Conservation (phyloP, 768 basidiomycete genomes). For the Leccinum ochraceum region DNA sequence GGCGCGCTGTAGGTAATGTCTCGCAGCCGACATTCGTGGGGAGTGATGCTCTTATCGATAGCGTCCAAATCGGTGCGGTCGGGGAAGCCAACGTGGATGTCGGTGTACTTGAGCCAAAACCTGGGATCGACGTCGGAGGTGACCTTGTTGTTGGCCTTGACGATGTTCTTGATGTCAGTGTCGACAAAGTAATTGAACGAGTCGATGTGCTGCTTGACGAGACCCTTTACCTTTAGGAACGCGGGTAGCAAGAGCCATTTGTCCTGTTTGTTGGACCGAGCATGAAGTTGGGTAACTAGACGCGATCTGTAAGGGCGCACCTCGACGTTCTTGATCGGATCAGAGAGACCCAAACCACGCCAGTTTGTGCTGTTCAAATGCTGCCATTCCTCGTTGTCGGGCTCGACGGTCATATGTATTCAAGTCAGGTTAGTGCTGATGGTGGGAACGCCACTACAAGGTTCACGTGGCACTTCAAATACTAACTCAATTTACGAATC, state of each 20-base stretch:
- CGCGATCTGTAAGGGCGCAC: constrained; percentile 44
- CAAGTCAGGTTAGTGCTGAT: no score
- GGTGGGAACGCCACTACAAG: no score
- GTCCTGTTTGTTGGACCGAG: constrained; percentile 60
- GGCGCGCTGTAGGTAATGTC: constrained; percentile 95
- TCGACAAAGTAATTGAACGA: constrained; percentile 99
- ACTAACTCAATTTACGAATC: no score
- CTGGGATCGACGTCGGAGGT: constrained; percentile 96
- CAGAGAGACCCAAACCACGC: constrained; percentile 79
- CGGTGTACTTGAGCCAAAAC: constrained; percentile 95
- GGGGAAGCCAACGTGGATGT: constrained; percentile 92
- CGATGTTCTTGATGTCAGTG: constrained; percentile 94
- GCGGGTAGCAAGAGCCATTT: constrained; percentile 98
- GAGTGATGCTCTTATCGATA: constrained; percentile 82
- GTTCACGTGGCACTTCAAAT: no score
- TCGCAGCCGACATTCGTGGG: constrained; percentile 95
- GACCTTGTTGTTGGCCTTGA: constrained; percentile 90
- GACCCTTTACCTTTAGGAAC: constrained; percentile 95
- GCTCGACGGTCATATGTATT: constrained; percentile 10
- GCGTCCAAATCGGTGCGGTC: constrained; percentile 83
- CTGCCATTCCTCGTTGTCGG: constrained; percentile 57
- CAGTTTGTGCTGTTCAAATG: constrained; percentile 56
- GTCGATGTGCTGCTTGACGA: constrained; percentile 99
- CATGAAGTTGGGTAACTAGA: constrained; percentile 6
- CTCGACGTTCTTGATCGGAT: constrained; percentile 89